Evolutionary conservation across 306 rosid species (phyloP), one percentile per base, ranked within the genome.

Genomic region (Castanea sativa): DNA sequence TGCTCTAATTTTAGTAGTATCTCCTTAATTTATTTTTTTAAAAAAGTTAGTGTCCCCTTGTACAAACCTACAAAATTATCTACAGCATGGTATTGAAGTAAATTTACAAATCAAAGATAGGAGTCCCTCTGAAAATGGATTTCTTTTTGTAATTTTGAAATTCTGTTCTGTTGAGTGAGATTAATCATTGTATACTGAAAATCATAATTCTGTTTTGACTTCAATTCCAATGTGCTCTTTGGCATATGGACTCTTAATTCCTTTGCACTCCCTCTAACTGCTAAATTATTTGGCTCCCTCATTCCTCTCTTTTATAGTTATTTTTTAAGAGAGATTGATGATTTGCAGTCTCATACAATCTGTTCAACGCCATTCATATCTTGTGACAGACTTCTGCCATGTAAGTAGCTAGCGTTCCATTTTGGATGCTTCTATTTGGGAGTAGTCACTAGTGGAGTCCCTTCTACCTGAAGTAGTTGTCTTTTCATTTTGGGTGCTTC

Each of bases 91-190:
- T 16, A 0, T 64, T 64, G 21, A 64, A 30, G 43, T 41, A 64
- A 64, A 30, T 64, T 64, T 64, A 64, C 18, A 20, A 64, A 64
- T 5, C 29, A 35, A 70, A 16, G 41, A n/a, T 21, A 55, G 20
- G 76, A 52, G 52, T 45, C 2, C 63, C 27, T 76, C 25, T 68
- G 21, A 33, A 58, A 63, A 1, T 65, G 71, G 71, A 65, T 21
- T 16, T 69, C 77, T 60, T 49, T 32, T 56, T 11, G 29, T 64
- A 41, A 45, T 76, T 73, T 41, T 68, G 33, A 23, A 55, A 71
- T 41, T 41, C 11, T 41, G 45, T 41, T 41, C 61, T 68, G 23
- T 55, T 69, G 33, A 80, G n/a, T 68, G 73, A 61, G 73, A 56
- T 23, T 33, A 60, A 13, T 57, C 25, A 67, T 76, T 73, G 43